Conservation (phyloP, 805 yeast genomes). For the Pichia ethanolica region DNA sequence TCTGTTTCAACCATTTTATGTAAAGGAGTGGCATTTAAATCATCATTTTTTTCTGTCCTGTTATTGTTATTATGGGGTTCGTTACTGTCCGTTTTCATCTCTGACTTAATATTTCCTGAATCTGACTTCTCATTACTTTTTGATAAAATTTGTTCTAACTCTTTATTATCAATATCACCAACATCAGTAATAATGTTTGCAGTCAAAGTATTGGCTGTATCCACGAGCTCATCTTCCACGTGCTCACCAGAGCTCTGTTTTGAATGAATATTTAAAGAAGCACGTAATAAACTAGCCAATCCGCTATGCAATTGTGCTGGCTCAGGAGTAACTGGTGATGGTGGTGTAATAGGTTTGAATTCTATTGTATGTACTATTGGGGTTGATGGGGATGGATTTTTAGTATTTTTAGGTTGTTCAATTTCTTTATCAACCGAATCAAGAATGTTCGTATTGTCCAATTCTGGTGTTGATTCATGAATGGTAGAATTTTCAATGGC, state of each 20-base stretch:
- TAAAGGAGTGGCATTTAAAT: too few species aligned
- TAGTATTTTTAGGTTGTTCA: background rate
- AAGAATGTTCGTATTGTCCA: background rate
- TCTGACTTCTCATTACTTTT: background rate
- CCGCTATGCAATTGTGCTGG: constrained; percentile 14
- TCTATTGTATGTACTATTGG: background rate
- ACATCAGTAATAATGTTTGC: constrained; percentile 1
- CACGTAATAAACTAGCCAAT: constrained; percentile 1
- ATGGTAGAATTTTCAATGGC: constrained; percentile 1
- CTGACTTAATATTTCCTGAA: too few species aligned
- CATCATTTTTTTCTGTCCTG: background rate
- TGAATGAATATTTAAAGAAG: constrained; percentile 2
- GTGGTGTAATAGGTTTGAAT: constrained; percentile 13
- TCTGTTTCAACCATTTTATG: too few species aligned
- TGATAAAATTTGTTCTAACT: background rate
- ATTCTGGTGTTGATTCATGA: constrained; percentile 3
- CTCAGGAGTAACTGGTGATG: constrained; percentile 19
- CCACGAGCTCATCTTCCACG: constrained; percentile 8
- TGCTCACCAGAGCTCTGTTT: constrained; percentile 8
- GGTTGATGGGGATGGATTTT: background rate
- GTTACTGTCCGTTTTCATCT: background rate
- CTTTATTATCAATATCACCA: background rate
- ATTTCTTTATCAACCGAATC: background rate
- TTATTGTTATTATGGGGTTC: background rate
- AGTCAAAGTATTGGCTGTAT: constrained; percentile 1